A percentile compares a stretch with the other conserved stretches of the same genome.
These are phyloP conservation scores for Tolypocladium tundrense DNA, from an alignment of 2,329 filamentous ascomycete species.

Conservation along the genomic window DNA sequence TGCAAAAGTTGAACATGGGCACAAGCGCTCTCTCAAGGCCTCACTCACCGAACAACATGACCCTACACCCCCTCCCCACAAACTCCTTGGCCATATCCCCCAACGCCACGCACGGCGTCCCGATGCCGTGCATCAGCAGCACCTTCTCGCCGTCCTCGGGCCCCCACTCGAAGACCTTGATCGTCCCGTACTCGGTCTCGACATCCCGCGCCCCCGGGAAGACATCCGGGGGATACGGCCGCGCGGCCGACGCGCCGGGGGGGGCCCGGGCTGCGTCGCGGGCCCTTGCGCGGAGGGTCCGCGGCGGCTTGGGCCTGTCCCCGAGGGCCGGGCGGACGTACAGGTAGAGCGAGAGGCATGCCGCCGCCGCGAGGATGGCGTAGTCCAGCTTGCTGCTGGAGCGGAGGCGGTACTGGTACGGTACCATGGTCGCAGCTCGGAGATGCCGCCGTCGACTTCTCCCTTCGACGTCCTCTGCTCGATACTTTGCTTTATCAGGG, in stretches of 20 bases:
- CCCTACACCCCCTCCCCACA: conserved; percentile 56
- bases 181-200: conserved; percentile 56
- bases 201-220: conserved; percentile 63
- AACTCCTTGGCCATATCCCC: conserved; percentile 56
- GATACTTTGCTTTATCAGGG: neutral
- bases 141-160: conserved; percentile 61
- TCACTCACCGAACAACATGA: conserved; percentile 62
- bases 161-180: conserved; percentile 74
- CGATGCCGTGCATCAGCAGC: conserved; percentile 71
- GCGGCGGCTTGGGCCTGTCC: conserved; percentile 5
- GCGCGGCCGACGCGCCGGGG: conserved; percentile 3
- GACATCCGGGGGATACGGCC: conserved; percentile 59
- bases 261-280: neutral
- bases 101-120: conserved; percentile 63
- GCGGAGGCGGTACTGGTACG: neutral
- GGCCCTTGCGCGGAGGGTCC: neutral
- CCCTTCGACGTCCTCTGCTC: neutral
- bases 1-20: too few relatives aligned
- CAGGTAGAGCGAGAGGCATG: conserved; percentile 25
- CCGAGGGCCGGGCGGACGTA: conserved; percentile 14
- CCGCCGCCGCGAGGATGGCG: conserved; percentile 10
- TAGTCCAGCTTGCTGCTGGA: conserved; percentile 1
- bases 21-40: neutral
- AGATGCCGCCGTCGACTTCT: neutral
- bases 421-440: neutral